Evolutionary conservation across 768 basidiomycete species (phyloP), one percentile per base, ranked within the genome.

Genomic region (Lepiota brunneoincarnata): DNA sequence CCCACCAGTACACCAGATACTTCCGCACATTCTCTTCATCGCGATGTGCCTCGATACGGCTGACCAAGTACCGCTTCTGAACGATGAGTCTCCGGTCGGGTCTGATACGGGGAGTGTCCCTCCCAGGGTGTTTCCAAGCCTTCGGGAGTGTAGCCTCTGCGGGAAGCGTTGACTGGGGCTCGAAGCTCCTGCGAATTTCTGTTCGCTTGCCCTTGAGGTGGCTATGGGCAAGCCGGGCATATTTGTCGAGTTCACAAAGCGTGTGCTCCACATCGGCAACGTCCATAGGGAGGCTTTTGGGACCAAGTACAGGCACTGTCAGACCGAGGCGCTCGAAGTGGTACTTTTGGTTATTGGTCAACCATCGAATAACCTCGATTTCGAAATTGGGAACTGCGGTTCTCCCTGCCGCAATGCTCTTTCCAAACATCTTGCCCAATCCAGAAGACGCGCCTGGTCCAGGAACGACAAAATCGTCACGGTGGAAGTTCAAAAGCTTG

Each of bases 211-310:
- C 77, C 53, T 70, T 74, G 52, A 83, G 62, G 10, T 66, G 37
- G 2, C 82, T 80, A 64, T 82, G 78, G 17, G 68, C 72, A n/a
- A 70, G 70, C 42, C 89, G 84, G 38, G 82, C 74, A 62, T 91
- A 91, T 63, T 91, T 89, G 69, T 90, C 87, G 41, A 86, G 75
- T 64, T 92, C 90, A 69, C 90, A 92, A 14, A 91, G 69, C 1
- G 83, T 75, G 64, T 92, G 90, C 70, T 92, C 90, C 49, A 91
- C 72, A 64, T 92, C 90, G 35, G 83, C 80, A 45, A 89, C 69
- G 59, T 77, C 75, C 75, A 87, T 81, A 6, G 79, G 78, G 11
- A 79, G 70, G 14, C 63, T 59, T 2, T 75, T 55, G 0, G 76
- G 73, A 15, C 84, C 81, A 10, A 86, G 69, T 15, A 77, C 78